Conservation (phyloP, 2,329 filamentous ascomycete genomes). For the Fulvia fulva region DNA sequence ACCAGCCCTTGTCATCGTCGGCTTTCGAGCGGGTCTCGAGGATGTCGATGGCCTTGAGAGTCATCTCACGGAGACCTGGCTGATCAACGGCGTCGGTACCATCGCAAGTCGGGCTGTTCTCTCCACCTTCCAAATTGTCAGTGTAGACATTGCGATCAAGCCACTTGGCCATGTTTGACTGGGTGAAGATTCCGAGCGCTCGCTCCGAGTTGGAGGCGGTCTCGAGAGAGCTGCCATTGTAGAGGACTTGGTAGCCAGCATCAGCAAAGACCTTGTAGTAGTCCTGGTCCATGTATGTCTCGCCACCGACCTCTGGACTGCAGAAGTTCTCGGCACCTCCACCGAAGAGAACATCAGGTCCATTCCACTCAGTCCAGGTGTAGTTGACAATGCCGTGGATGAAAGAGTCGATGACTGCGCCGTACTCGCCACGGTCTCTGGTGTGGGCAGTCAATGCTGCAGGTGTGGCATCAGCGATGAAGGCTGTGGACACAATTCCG, state of each 20-base stretch:
- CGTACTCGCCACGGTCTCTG: constrained; percentile 64
- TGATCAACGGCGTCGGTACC: constrained; percentile 65
- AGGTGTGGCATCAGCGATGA: constrained; percentile 76
- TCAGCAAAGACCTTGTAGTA: constrained; percentile 69
- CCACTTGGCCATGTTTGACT: constrained; percentile 72
- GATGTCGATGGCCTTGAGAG: constrained; percentile 56
- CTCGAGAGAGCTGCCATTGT: constrained; percentile 69
- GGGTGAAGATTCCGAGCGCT: constrained; percentile 74
- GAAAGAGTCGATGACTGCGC: constrained; percentile 69
- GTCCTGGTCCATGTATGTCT: constrained; percentile 65
- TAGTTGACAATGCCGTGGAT: constrained; percentile 75
- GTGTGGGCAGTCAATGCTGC: constrained; percentile 72
- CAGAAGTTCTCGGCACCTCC: constrained; percentile 80
- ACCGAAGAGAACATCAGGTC: constrained; percentile 75
- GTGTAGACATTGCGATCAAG: constrained; percentile 79
- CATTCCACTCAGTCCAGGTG: constrained; percentile 70
- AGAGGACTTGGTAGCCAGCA: constrained; percentile 65
- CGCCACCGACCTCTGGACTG: constrained; percentile 48
- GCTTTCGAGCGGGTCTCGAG: constrained; percentile 54
- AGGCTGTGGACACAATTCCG: constrained; percentile 71
- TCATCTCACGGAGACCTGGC: constrained; percentile 85
- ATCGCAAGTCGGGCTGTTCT: constrained; percentile 66
- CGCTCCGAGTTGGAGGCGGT: constrained; percentile 55
- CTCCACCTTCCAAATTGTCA: constrained; percentile 61
- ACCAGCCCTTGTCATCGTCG: constrained; percentile 60